Percentiles rank a stretch among this genome's conserved stretches.
Evolutionary conservation across 257 asterid genomes (phyloP).

Genomic region (Knoxia roxburghii): DNA sequence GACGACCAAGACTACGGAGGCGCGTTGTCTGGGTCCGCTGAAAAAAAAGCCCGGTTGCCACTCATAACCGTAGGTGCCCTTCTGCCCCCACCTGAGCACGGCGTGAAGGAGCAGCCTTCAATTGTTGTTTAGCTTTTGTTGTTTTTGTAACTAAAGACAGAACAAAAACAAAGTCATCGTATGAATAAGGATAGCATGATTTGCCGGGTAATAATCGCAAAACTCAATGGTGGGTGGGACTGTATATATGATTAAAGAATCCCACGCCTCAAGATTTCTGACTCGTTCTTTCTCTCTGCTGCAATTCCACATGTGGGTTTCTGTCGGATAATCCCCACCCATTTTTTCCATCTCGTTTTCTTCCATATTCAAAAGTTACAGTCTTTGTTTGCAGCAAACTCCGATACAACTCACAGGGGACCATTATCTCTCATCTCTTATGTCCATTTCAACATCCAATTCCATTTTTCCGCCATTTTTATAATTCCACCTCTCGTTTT

Average conservation of each 20-base stretch:
- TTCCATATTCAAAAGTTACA: background rate
- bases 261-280: constrained; percentile 17
- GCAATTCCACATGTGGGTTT: constrained; percentile 15
- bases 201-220: constrained; percentile 1
- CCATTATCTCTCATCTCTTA: background rate
- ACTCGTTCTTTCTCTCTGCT: no score
- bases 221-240: background rate
- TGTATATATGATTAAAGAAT: constrained; percentile 3
- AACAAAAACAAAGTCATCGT: constrained; percentile 4
- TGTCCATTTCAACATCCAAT: background rate
- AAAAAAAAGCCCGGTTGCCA: no score
- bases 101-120: constrained; percentile 4
- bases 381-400: constrained; percentile 7
- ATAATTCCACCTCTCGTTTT: no score
- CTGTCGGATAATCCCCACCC: constrained; percentile 16
- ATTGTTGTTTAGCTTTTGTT: background rate
- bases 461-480: no score
- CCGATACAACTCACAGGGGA: background rate
- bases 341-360: background rate
- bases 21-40: no score
- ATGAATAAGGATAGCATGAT: background rate
- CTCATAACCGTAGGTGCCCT: no score
- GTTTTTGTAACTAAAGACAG: background rate
- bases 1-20: no score
- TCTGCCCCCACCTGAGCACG: constrained; percentile 6